Evolutionary conservation across 139 green algal genomes (phyloP), one percentile per base, ranked within the genome.

Genomic region (Auxenochlorella protothecoides): DNA sequence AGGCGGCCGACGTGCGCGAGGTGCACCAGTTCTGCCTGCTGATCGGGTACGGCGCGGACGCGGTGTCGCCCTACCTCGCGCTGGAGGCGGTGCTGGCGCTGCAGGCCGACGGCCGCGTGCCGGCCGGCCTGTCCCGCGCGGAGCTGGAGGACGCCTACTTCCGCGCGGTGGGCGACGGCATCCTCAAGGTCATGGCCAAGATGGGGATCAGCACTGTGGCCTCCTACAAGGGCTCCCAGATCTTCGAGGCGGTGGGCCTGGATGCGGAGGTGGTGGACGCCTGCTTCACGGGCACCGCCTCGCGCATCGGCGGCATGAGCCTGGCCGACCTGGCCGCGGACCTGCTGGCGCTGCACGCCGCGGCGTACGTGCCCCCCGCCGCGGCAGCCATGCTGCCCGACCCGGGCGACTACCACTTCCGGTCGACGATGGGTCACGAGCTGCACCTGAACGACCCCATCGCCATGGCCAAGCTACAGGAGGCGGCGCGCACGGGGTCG

Each of bases 131-230:
- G 78, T 93, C 96, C 86, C 78, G 75, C 16, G 94, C 93, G 75
- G 97, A 96, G 82, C 76, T 92, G 65, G 84, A 91, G 3, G 84
- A 91, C 63, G 79, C 96, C 85, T 93, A 89, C 76, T 96, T 96
- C 80, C 92, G 92, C 76, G 87, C 86, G 3, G 76, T 98, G 68
- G 92, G 97, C 85, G 94, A 94, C 83, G 95, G 95, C 56, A 83
- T 99, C 57, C 85, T 97, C 53, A 99, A 99, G 89, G 99, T 99
- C 82, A 74, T 99, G 77, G 97, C 91, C 76, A 99, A 99, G 90
- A 99, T 99, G 95, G 95, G 95, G 77, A 98, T 99, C 86, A 94
- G 83, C 61, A 87, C 98, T 72, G 90, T 99, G 65, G 87, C 81
- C 16, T 96, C 88, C 85, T 97, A 96, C 85, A 89, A 96, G 60